These are phyloP conservation scores for Didymella arachidicola DNA, from an alignment of 2,329 filamentous ascomycete species.

Conservation along the genomic window DNA sequence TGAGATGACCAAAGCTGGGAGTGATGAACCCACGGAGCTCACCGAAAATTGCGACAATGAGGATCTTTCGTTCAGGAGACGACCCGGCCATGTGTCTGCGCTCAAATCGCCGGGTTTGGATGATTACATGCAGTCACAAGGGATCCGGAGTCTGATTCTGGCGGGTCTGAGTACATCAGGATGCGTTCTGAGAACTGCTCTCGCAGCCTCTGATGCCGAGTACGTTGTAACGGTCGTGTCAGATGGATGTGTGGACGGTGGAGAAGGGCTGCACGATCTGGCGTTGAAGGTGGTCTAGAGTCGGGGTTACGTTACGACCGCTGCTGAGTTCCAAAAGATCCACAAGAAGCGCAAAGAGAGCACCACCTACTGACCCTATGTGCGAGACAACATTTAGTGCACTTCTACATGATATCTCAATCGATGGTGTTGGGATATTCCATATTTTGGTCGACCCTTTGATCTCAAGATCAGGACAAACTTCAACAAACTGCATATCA, in stretches of 20 bases:
- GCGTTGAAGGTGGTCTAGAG: background rate
- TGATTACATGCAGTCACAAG: background rate
- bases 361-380: background rate
- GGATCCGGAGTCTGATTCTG: background rate
- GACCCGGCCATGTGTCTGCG: background rate
- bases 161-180: background rate
- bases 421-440: background rate
- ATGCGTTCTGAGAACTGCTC: background rate
- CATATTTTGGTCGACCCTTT: background rate
- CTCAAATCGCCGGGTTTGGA: background rate
- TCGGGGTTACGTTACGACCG: background rate
- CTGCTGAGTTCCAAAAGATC: background rate
- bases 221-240: background rate
- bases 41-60: background rate
- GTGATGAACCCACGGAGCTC: background rate
- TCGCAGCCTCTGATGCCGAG: background rate
- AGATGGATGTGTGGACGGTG: background rate
- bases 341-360: background rate
- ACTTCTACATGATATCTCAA: background rate
- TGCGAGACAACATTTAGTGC: background rate
- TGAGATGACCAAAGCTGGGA: background rate
- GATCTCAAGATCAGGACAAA: background rate
- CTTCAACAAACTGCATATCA: background rate
- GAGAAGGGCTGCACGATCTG: background rate
- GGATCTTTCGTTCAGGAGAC: background rate